Evolutionary conservation across 2,329 filamentous ascomycete genomes (phyloP).

Genomic region (Aspergillus aculeatus): DNA sequence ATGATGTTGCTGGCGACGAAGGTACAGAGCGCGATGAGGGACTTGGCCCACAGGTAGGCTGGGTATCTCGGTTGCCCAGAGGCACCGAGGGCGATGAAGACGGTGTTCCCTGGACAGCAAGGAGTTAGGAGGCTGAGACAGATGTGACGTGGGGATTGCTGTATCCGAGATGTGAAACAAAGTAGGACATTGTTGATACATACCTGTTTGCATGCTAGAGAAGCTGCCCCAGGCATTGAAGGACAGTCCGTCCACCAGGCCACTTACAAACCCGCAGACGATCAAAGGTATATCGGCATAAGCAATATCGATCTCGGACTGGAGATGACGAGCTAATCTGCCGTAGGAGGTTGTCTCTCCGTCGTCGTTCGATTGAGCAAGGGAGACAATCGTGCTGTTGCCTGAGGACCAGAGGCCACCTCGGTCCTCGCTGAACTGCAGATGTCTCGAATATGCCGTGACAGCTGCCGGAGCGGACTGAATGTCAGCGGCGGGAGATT

Average conservation of each 20-base stretch:
- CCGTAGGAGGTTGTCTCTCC: slow-evolving; percentile 15
- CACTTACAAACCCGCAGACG: slow-evolving; percentile 40
- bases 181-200: background rate
- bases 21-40: slow-evolving; percentile 39
- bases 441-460: slow-evolving; percentile 14
- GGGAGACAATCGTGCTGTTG: slow-evolving; percentile 25
- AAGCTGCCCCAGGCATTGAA: slow-evolving; percentile 46
- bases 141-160: background rate
- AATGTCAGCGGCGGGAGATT: slow-evolving; percentile 8
- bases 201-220: slow-evolving; percentile 46
- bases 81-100: slow-evolving; percentile 45
- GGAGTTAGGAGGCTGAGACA: background rate
- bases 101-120: slow-evolving; percentile 38
- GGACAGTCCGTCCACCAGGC: slow-evolving; percentile 41
- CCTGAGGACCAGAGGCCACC: slow-evolving; percentile 22
- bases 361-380: slow-evolving; percentile 12
- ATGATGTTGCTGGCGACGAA: slow-evolving; percentile 42
- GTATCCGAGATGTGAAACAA: background rate
- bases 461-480: slow-evolving; percentile 9
- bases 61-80: slow-evolving; percentile 42
- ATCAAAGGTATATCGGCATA: slow-evolving; percentile 32
- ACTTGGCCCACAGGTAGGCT: slow-evolving; percentile 44
- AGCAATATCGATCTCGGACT: slow-evolving; percentile 22
- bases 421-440: slow-evolving; percentile 17
- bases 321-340: slow-evolving; percentile 23